Base-by-base conservation (phyloP, 768 basidiomycete genomes). In the Brasilioporus rufonigricans region DNA sequence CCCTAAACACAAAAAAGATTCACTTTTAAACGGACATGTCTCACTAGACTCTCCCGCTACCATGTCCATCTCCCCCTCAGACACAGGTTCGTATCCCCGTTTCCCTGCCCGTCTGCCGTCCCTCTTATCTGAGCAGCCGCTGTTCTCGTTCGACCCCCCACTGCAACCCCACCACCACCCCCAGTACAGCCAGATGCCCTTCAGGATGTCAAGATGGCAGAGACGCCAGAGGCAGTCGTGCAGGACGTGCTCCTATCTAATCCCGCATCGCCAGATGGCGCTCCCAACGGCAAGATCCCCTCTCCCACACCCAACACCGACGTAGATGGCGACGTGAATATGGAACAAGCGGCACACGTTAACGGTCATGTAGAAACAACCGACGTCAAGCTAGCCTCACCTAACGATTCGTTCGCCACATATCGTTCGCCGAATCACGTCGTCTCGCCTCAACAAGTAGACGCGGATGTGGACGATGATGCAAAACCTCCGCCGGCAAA, bases 401-500 rank as follows among this genome's bases (percentile, higher is more conserved):
- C 40, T 66, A 73, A 8, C 55, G 71, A 70, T 47, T 61, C 73
- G 23, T 76, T 72, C 45, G 62, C 68, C 14, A 29, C 72, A 10
- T 69, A 66, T 53, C 69, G 71, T 38, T 72, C 74, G 8, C 74
- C 73, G 49, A 61, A 45, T 66, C 65, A 57, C 66, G 61, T 62
- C 23, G 43, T 29, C 45, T 71, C 65, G 8, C 68, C 72, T 23
- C 76, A 76, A 44, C 61, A 48, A 45, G 33, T 39, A 0, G 58
- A 59, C 13, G 51, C 29, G 5, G 61, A 62, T 14, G 49, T 23
- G 13, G 70, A 62, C 27, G 84, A 85, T 55, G 83, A 85, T 57
- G 77, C 81, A 54, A 74, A 78, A 57, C 87, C 85, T 14, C 89
- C 87, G n/a, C 91, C 91, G 27, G 87, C 89, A 56, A 93, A 93